Conservation (phyloP, 2,329 filamentous ascomycete genomes). For the Graphium sp. region DNA sequence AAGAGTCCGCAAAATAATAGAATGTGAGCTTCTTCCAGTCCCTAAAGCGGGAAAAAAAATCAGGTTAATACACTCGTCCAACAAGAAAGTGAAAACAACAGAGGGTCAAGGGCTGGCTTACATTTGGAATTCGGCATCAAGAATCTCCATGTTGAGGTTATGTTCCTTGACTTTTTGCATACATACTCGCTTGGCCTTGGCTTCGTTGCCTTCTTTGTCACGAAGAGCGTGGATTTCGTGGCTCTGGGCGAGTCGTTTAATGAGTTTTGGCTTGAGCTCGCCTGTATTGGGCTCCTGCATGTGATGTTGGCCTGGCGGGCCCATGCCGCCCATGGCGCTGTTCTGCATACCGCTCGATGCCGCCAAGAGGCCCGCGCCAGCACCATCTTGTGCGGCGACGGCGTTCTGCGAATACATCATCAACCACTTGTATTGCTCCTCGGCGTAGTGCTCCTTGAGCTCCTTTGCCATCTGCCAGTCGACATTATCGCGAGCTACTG, state of each 20-base stretch:
- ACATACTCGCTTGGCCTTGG: conserved; percentile 90
- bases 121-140: conserved; percentile 98
- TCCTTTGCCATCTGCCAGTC: conserved; percentile 79
- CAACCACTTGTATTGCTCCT: conserved; percentile 95
- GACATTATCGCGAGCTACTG: conserved; percentile 76
- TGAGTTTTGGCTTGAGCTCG: conserved; percentile 88
- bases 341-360: conserved; percentile 46
- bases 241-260: conserved; percentile 81
- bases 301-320: conserved; percentile 55
- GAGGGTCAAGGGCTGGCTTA: conserved; percentile 29
- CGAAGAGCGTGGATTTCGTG: conserved; percentile 80
- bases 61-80: conserved; percentile 3
- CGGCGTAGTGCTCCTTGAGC: conserved; percentile 76
- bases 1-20: conserved; percentile 95
- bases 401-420: conserved; percentile 94
- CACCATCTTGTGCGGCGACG: conserved; percentile 41
- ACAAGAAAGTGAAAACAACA: not conserved
- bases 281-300: conserved; percentile 52
- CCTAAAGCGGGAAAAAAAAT: conserved; percentile 28
- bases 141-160: conserved; percentile 91
- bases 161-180: conserved; percentile 95
- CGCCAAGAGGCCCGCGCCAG: conserved; percentile 44
- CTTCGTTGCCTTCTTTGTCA: conserved; percentile 94
- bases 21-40: conserved; percentile 99
- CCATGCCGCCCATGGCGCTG: conserved; percentile 64